phyloP scores from a whole-genome alignment of 306 rosid genomes.

The Hylodesmum podocarpum region DNA sequence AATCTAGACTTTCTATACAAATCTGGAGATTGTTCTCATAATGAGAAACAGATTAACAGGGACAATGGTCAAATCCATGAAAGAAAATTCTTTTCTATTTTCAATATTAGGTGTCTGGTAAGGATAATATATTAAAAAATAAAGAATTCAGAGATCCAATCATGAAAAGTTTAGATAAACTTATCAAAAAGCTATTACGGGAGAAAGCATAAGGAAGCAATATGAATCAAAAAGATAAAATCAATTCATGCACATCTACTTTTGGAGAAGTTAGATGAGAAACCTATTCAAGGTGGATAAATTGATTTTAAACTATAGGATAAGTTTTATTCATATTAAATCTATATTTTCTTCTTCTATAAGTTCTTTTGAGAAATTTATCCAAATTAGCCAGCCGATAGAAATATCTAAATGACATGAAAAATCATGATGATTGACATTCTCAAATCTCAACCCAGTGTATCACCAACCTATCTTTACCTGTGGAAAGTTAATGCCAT shows the following conservation, averaged over 20 bases:
- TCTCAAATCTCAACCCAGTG: slow-evolving; percentile 25
- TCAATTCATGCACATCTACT: neutral
- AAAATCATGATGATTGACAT: slow-evolving; percentile 4
- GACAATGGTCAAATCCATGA: slow-evolving; percentile 7
- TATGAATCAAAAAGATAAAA: neutral
- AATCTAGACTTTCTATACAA: slow-evolving; percentile 4
- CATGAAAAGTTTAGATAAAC: neutral
- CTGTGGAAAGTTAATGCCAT: slow-evolving; percentile 78
- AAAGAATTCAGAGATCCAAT: neutral
- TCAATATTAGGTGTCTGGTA: neutral
- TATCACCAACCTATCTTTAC: slow-evolving; percentile 42
- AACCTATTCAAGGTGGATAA: neutral
- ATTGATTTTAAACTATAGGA: neutral
- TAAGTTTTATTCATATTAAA: neutral
- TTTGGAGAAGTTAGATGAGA: neutral
- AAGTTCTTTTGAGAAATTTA: neutral
- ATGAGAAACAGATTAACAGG: neutral
- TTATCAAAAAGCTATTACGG: neutral
- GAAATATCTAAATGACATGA: slow-evolving; percentile 10
- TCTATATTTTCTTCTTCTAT: neutral
- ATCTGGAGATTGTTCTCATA: neutral
- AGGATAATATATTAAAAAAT: neutral
- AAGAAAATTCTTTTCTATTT: neutral
- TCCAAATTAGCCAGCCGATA: neutral
- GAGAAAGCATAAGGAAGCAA: neutral